Evolutionary conservation across 352 stramenopile species (phyloP).

Genomic region (Phytophthora agathidicida): DNA sequence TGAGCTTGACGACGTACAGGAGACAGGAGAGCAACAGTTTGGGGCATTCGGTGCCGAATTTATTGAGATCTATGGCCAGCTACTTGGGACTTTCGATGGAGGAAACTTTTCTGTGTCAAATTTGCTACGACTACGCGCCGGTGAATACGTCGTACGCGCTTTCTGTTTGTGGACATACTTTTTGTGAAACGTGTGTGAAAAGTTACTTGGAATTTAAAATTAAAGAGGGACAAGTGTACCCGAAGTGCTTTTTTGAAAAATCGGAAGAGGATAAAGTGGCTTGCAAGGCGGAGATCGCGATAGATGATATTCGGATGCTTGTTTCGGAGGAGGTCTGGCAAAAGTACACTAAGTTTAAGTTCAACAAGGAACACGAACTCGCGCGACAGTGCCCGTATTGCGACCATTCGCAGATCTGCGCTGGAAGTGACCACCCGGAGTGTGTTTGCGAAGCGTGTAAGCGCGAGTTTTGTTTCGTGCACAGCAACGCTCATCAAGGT

Average conservation of each 20-base stretch:
- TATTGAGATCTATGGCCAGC: constrained; percentile 58
- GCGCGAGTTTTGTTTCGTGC: constrained; percentile 85
- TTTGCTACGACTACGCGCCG: constrained; percentile 72
- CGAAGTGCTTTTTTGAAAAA: constrained; percentile 70
- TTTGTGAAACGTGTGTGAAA: constrained; percentile 65
- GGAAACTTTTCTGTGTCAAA: constrained; percentile 78
- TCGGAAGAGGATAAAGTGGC: constrained; percentile 32
- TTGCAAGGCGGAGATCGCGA: constrained; percentile 48
- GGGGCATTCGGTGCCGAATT: constrained; percentile 43
- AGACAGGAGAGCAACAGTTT: constrained; percentile 38
- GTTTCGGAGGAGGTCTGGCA: constrained; percentile 59
- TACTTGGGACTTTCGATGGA: constrained; percentile 68
- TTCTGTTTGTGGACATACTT: constrained; percentile 55
- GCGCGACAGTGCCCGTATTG: constrained; percentile 68
- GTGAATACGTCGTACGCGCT: constrained; percentile 46
- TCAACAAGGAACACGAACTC: constrained; percentile 77
- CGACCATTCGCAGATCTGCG: constrained; percentile 60
- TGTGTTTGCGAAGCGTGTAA: constrained; percentile 50
- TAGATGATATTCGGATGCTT: constrained; percentile 52
- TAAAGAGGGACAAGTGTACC: constrained; percentile 69
- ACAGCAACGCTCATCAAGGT: constrained; percentile 84
- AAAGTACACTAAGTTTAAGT: constrained; percentile 88
- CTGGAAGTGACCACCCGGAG: constrained; percentile 45
- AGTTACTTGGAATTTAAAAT: constrained; percentile 81
- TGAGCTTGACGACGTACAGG: constrained; percentile 14